Evolutionary conservation across 306 rosid genomes (phyloP).

Genomic region (Mimosa pudica): DNA sequence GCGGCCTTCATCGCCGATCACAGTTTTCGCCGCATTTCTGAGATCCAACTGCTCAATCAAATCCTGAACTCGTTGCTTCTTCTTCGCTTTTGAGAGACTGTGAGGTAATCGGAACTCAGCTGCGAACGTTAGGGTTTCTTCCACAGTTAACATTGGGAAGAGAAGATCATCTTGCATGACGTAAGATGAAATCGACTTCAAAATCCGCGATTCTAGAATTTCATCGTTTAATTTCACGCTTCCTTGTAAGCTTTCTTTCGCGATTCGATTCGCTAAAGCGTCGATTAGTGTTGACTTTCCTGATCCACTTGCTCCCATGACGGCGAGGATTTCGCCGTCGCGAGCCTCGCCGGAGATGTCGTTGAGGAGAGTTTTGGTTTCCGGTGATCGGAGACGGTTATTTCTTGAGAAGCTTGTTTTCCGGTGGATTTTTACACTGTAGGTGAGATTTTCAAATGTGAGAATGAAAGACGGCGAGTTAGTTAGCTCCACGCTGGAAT

Average conservation of each 20-base stretch:
- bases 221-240: constrained; percentile 77
- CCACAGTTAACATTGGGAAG: constrained; percentile 94
- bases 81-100: constrained; percentile 71
- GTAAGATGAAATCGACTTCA: constrained; percentile 87
- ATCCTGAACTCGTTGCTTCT: constrained; percentile 75
- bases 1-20: constrained; percentile 94
- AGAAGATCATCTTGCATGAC: constrained; percentile 96
- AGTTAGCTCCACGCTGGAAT: constrained; percentile 42
- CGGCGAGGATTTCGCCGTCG: constrained; percentile 89
- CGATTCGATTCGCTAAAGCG: constrained; percentile 83
- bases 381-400: constrained; percentile 19
- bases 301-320: constrained; percentile 91
- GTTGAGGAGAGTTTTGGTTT: constrained; percentile 70
- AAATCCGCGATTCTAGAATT: constrained; percentile 64
- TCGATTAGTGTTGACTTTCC: constrained; percentile 93
- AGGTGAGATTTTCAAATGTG: constrained; percentile 69
- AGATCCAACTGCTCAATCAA: constrained; percentile 89
- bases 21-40: constrained; percentile 75
- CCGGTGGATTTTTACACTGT: constrained; percentile 67
- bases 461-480: constrained; percentile 69
- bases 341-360: constrained; percentile 90
- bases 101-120: constrained; percentile 88
- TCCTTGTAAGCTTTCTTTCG: constrained; percentile 85
- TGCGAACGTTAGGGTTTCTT: constrained; percentile 87
- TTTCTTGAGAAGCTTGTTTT: constrained; percentile 46